Conservation (phyloP, 169 alveolate species). For the Cryptosporidium ryanae region DNA sequence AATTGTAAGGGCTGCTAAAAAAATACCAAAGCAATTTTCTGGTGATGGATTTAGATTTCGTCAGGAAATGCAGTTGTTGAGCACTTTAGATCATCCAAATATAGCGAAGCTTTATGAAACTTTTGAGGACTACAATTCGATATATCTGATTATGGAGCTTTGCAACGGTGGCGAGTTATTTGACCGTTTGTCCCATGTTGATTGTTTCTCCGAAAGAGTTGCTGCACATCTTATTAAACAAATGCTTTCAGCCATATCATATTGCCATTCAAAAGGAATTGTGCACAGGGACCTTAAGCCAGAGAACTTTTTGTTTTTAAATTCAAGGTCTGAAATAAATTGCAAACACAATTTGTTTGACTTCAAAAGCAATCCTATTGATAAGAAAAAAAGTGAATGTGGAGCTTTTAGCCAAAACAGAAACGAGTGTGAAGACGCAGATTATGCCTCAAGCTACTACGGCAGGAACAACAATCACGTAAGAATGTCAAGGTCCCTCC, state of each 20-base stretch:
- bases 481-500: slow-evolving; percentile 37
- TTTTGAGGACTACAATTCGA: slow-evolving; percentile 83
- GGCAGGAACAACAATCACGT: neutral
- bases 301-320: slow-evolving; percentile 83
- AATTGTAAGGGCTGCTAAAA: slow-evolving; percentile 64
- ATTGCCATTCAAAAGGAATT: slow-evolving; percentile 82
- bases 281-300: slow-evolving; percentile 88
- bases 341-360: slow-evolving; percentile 43
- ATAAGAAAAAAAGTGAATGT: neutral
- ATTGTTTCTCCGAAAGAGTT: slow-evolving; percentile 83
- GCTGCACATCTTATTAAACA: slow-evolving; percentile 83
- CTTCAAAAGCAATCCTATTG: neutral
- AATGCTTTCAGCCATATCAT: slow-evolving; percentile 82
- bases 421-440: no score
- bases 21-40: slow-evolving; percentile 59
- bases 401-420: no score
- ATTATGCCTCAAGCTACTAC: neutral
- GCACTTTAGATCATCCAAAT: slow-evolving; percentile 82
- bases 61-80: slow-evolving; percentile 73
- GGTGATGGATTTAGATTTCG: slow-evolving; percentile 64
- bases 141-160: slow-evolving; percentile 87
- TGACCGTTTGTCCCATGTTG: slow-evolving; percentile 77
- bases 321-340: slow-evolving; percentile 31
- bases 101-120: slow-evolving; percentile 84
- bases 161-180: slow-evolving; percentile 86